These are phyloP conservation scores for Leccinum arenicola DNA, from an alignment of 768 basidiomycete genomes.

Conservation along the genomic window DNA sequence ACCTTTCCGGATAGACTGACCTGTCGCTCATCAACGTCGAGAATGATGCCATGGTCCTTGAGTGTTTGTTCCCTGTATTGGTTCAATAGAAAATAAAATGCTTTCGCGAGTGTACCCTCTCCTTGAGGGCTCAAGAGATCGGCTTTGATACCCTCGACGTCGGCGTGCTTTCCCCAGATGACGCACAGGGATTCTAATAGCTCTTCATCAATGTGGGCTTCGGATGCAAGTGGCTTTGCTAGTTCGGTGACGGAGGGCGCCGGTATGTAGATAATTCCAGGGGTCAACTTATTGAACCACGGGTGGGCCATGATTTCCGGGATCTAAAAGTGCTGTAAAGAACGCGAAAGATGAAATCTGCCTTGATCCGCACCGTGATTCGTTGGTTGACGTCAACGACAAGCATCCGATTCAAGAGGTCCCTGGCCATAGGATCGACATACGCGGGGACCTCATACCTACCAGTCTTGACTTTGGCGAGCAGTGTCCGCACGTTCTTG, in stretches of 20 bases:
- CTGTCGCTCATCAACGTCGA: slow-evolving; percentile 29
- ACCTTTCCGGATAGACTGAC: slow-evolving; percentile 24
- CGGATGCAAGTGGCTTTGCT: slow-evolving; percentile 65
- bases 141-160: slow-evolving; percentile 51
- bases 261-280: slow-evolving; percentile 44
- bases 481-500: slow-evolving; percentile 72
- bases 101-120: slow-evolving; percentile 75
- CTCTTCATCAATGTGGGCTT: slow-evolving; percentile 70
- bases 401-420: slow-evolving; percentile 84
- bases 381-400: slow-evolving; percentile 77
- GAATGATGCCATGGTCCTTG: slow-evolving; percentile 50
- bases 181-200: slow-evolving; percentile 75
- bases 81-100: slow-evolving; percentile 82
- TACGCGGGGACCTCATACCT: slow-evolving; percentile 80
- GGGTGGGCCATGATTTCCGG: slow-evolving; percentile 83
- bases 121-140: slow-evolving; percentile 72
- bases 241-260: slow-evolving; percentile 67
- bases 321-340: slow-evolving; percentile 51
- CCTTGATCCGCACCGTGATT: slow-evolving; percentile 57
- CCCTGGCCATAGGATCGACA: slow-evolving; percentile 80
- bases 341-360: background rate
- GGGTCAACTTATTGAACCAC: slow-evolving; percentile 62
- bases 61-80: slow-evolving; percentile 68
- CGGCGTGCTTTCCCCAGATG: slow-evolving; percentile 79
- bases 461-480: slow-evolving; percentile 85